Conservation (phyloP, 371 early-diverging fungal species). For the Cokeromyces recurvatus region DNA sequence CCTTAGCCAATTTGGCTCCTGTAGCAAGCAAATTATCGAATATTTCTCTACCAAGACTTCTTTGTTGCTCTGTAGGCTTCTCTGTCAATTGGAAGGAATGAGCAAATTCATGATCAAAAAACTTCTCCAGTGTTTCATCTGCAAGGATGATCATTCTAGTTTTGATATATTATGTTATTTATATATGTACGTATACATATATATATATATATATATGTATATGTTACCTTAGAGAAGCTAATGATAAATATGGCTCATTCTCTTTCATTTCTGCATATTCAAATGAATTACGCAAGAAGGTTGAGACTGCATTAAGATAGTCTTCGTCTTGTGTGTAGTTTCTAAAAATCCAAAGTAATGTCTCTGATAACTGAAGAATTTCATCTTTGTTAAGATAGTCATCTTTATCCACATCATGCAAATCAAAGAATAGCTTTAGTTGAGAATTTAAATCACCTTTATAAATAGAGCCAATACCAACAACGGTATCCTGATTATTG, state of each 20-base stretch:
- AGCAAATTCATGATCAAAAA: slow-evolving; percentile 66
- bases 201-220: neutral
- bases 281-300: slow-evolving; percentile 65
- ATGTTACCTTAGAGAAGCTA: slow-evolving; percentile 36
- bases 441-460: slow-evolving; percentile 77
- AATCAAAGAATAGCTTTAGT: slow-evolving; percentile 78
- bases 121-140: slow-evolving; percentile 65
- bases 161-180: no score
- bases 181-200: no score
- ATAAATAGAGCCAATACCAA: slow-evolving; percentile 72
- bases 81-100: slow-evolving; percentile 61
- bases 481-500: slow-evolving; percentile 64
- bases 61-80: slow-evolving; percentile 54
- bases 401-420: slow-evolving; percentile 78
- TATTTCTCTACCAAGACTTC: slow-evolving; percentile 52
- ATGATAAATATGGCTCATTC: slow-evolving; percentile 26
- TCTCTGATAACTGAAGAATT: slow-evolving; percentile 85
- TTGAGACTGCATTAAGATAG: slow-evolving; percentile 65
- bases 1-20: slow-evolving; percentile 30
- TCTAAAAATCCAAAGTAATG: slow-evolving; percentile 77
- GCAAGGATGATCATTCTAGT: slow-evolving; percentile 68
- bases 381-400: slow-evolving; percentile 76
- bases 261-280: slow-evolving; percentile 55
- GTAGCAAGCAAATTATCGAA: slow-evolving; percentile 50
- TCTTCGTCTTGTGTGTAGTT: slow-evolving; percentile 55